Conservation (phyloP, 441 rosid genomes). For the Hypseocharis bilobata region DNA sequence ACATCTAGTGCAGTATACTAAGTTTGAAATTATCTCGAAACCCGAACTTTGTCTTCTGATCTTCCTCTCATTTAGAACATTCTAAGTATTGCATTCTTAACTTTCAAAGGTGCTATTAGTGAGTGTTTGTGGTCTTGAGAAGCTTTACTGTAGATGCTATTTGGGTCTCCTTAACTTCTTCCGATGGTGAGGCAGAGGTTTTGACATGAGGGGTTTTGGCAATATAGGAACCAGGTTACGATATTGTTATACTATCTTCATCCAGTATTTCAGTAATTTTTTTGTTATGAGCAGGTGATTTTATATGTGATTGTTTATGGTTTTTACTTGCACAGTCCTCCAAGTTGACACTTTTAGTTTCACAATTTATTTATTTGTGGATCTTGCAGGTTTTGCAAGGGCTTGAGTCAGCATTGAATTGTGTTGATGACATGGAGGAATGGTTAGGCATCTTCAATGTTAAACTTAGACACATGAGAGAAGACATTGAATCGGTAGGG, state of each 20-base stretch:
- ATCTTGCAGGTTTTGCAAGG: constrained; percentile 76
- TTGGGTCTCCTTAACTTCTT: too few species aligned
- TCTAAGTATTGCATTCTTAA: too few species aligned
- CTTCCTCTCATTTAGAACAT: background rate
- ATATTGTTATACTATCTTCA: too few species aligned
- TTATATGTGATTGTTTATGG: background rate
- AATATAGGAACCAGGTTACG: too few species aligned
- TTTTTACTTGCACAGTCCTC: background rate
- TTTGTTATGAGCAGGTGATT: background rate
- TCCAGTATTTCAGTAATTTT: background rate
- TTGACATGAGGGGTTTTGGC: too few species aligned
- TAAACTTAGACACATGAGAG: constrained; percentile 98
- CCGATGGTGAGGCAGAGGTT: too few species aligned
- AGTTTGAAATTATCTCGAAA: background rate
- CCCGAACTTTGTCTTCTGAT: background rate
- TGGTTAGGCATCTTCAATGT: constrained; percentile 96
- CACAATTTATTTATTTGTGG: constrained; percentile 17
- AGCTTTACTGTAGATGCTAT: too few species aligned
- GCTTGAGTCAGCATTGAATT: constrained; percentile 83
- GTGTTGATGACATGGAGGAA: constrained; percentile 96
- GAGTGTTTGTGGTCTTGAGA: too few species aligned
- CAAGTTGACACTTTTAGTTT: background rate
- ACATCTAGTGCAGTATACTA: background rate
- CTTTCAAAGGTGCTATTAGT: too few species aligned
- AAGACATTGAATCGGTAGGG: constrained; percentile 90